Base-by-base conservation (phyloP, 495 filamentous ascomycete species). In the Talaromyces adpressus region DNA sequence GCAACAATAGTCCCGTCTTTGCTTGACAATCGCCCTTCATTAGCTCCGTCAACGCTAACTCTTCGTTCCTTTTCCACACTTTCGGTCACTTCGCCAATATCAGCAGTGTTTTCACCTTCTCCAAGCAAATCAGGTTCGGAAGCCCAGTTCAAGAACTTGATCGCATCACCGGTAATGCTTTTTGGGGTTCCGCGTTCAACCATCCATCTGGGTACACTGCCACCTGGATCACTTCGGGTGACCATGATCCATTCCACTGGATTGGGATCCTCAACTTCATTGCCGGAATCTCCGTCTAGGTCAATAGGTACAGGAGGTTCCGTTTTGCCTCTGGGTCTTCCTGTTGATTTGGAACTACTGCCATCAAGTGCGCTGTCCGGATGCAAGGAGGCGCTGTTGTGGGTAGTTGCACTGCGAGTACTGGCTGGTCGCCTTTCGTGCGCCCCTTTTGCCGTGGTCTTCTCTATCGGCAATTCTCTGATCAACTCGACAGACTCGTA, bases 201-300 rank as follows among this genome's bases (percentile, higher is more conserved):
- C 88, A 98, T 90, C 77, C 94, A 98, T 29, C 91, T 83, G 0
- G 93, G 93, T 7, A 97, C 93, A 61, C 84, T 94, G 34, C 93
- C 94, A 23, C 94, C 93, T 0, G 93, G 93, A 67, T 97, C 92
- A 72, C 89, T 92, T n/a, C 93, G 80, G 1, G 93, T 97, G 23
- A 97, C 85, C 94, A 97, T 97, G 39, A 96, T 86, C 93, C 93
- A 98, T 73, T 97, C 93, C 14, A 97, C 85, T 0, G 89, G 88
- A 61, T 86, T 89, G 34, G 74, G 69, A 29, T 81, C 71, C 8
- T 84, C 80, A 30, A 7, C 11, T 58, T 82, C 81, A 5, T 79
- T 75, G 20, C 74, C 75, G 11, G 62, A 67, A 23, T 63, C 66
- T 1, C 61, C 64, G 20, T 67, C 57, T 23, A 56, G 27, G 5